Evolutionary conservation across 495 filamentous ascomycete species (phyloP), one percentile per base, ranked within the genome.

Genomic region (Parmelia sp.): DNA sequence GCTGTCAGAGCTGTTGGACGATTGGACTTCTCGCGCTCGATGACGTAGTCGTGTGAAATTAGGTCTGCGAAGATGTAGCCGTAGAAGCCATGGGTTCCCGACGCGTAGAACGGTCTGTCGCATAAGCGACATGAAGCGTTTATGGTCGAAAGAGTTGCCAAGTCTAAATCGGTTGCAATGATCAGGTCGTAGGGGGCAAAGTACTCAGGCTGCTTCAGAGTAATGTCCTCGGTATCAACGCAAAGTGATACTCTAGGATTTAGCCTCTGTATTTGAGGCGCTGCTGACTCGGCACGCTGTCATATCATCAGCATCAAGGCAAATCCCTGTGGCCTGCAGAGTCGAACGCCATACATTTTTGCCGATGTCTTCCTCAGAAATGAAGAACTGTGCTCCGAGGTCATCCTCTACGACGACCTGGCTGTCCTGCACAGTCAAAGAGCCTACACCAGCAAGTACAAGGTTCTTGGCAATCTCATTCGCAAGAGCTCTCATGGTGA

Each of bases 391-490:
- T 15, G 90, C 84, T 37, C 91, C 87, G 2, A 97, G 78, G 74
- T 98, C 94, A 58, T 90, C 82, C 68, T 90, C 87, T 14, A 83
- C 88, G 65, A 96, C 88, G 7, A 77, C 58, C 62, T 88, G 87
- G 72, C 90, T 84, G 75, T 97, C 95, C 63, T 94, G 78, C 63
- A 98, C 86, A 10, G 95, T 97, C 39, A 98, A 78, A 12, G 91
- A 93, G 57, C 90, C 90, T 66, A 98, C 92, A 23, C 94, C 94
- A 31, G 95, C 92, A 11, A 98, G 79, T 49, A 96, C 94, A n/a
- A 98, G 84, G 71, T 97, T 97, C 75, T 98, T 98, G 51, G 94
- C 92, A 47, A 97, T 86, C 73, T 98, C 94, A 73, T 91, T 96
- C 27, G 89, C 90, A n/a, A 98, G 85, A 7, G 91, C 91, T 70